These are phyloP conservation scores for Persicaria maculosa DNA, from an alignment of 148 eudicot genomes.

Conservation along the genomic window DNA sequence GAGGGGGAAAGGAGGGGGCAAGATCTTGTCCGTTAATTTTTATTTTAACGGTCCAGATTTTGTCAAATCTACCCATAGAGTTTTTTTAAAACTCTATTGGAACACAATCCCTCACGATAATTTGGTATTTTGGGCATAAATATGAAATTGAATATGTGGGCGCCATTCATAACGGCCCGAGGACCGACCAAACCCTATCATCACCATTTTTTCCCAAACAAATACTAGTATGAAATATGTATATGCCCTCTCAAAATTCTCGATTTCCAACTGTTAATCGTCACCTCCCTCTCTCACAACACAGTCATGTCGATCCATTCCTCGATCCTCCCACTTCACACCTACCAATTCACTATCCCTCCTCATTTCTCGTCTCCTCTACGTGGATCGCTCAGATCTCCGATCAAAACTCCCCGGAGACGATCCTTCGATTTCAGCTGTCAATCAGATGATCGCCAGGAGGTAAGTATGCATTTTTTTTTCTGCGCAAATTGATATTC, in stretches of 20 bases:
- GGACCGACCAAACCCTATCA: conserved; percentile 54
- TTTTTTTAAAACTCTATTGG: too few relatives aligned
- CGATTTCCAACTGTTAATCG: conserved; percentile 11
- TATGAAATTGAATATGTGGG: conserved; percentile 8
- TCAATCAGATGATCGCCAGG: conserved; percentile 32
- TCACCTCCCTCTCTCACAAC: conserved; percentile 4
- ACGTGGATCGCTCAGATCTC: conserved; percentile 18
- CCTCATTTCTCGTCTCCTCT: conserved; percentile 17
- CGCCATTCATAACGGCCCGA: conserved; percentile 13
- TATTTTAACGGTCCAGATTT: too few relatives aligned
- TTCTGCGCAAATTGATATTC: background rate
- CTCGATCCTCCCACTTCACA: conserved; percentile 21
- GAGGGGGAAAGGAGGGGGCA: too few relatives aligned
- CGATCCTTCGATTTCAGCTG: conserved; percentile 28
- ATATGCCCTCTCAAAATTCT: background rate
- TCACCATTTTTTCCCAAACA: conserved; percentile 4
- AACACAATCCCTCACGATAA: too few relatives aligned
- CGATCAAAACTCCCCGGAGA: conserved; percentile 15
- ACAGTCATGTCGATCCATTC: conserved; percentile 27
- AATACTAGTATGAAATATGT: too few relatives aligned
- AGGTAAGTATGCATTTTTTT: conserved; percentile 24
- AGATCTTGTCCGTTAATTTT: too few relatives aligned
- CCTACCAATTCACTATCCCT: conserved; percentile 20
- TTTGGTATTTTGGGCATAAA: too few relatives aligned
- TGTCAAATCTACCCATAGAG: too few relatives aligned